Evolutionary conservation across 805 yeast genomes (phyloP).

Genomic region (Wickerhamia fluorescens): DNA sequence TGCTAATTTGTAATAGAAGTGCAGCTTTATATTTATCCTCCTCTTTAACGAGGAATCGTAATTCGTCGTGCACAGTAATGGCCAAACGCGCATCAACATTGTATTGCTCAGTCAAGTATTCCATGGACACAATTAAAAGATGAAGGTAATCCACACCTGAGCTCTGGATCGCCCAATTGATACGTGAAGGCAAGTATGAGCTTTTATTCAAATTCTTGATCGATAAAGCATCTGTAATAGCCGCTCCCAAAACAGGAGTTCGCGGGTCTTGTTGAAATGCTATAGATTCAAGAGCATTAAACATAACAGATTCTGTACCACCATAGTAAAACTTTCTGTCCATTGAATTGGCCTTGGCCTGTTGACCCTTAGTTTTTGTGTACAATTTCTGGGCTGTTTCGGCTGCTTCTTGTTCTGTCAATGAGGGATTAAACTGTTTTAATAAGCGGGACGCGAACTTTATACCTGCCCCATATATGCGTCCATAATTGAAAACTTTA

Average conservation of each 20-base stretch:
- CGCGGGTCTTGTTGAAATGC: constrained; percentile 75
- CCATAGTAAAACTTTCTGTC: constrained; percentile 57
- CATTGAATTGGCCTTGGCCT: constrained; percentile 14
- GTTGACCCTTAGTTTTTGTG: constrained; percentile 71
- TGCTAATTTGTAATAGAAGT: constrained; percentile 78
- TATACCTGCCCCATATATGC: constrained; percentile 97
- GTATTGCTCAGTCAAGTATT: constrained; percentile 61
- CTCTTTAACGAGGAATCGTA: constrained; percentile 70
- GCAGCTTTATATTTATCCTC: constrained; percentile 74
- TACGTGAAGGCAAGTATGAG: constrained; percentile 78
- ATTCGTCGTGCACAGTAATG: constrained; percentile 92
- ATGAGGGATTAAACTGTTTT: constrained; percentile 70
- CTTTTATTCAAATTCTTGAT: constrained; percentile 54
- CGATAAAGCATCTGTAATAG: constrained; percentile 79
- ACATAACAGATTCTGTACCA: constrained; percentile 89
- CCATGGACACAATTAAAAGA: constrained; percentile 78
- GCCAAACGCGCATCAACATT: constrained; percentile 67
- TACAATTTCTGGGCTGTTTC: constrained; percentile 62
- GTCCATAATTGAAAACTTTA: constrained; percentile 90
- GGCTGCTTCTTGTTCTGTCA: constrained; percentile 62
- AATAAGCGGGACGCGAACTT: constrained; percentile 81
- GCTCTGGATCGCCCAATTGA: constrained; percentile 97
- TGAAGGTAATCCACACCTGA: constrained; percentile 97
- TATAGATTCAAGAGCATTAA: constrained; percentile 80
- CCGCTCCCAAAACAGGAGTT: constrained; percentile 91